phyloP scores from a whole-genome alignment of 257 asterid genomes.

The Solanum ossicruentum region DNA sequence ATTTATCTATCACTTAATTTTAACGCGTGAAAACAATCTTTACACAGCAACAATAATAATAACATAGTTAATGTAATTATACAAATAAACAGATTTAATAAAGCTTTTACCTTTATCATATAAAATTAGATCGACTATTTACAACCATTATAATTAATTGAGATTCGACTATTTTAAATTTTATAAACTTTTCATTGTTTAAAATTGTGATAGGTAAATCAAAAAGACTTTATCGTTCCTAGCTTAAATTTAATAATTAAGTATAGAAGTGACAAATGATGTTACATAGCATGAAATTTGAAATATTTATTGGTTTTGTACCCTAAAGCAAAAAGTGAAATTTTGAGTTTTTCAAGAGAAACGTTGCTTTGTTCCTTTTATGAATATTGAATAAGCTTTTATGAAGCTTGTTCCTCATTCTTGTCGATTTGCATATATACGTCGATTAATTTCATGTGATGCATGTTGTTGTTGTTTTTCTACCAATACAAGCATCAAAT shows the following conservation, averaged over 20 bases:
- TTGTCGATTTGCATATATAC: background rate
- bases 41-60: background rate
- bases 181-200: background rate
- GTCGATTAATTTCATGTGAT: background rate
- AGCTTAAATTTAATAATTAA: background rate
- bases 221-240: background rate
- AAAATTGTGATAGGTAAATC: background rate
- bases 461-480: background rate
- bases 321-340: background rate
- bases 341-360: background rate
- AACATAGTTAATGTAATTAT: background rate
- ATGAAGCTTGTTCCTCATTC: background rate
- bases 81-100: rapidly evolving
- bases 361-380: background rate
- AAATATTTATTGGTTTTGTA: background rate
- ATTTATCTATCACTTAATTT: background rate
- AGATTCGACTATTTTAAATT: background rate
- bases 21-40: background rate
- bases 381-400: background rate
- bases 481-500: background rate
- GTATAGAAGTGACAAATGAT: background rate
- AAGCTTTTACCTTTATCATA: too few species aligned
- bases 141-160: background rate
- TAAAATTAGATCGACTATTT: background rate
- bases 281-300: background rate